Evolutionary conservation across 805 yeast genomes (phyloP), one percentile per base, ranked within the genome.

Genomic region (Yarrowia sp.): DNA sequence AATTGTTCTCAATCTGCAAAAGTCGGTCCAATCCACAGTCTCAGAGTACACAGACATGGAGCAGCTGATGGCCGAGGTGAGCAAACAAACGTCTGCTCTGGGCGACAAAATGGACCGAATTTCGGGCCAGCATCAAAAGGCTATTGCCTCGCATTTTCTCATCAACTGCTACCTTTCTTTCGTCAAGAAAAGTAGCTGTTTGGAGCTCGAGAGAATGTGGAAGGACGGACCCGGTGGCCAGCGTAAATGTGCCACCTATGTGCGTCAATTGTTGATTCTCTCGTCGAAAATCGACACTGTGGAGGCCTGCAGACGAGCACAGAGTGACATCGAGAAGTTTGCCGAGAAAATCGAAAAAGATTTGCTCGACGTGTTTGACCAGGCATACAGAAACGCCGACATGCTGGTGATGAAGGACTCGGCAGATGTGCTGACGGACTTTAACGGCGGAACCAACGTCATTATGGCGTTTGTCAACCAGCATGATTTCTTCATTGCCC

Each of bases 401-500:
- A 82, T 85, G 69, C 78, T 79, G n/a, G 83, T 83, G 63, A 86
- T 95, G 88, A 85, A 83, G 70, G 91, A 87, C 65, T 82, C 76
- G 26, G 90, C 97, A 0, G 84, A 84, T 59, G 83, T 92, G 17
- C 79, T 92, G 58, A 83, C 85, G 62, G 89, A 86, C 67, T 93
- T 86, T 78, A 92, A 93, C 72, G 93, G 91, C 19, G 97, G 97
- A 12, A 81, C 83, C 11, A 86, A 88, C 66, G 93, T 92, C 9
- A 88, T 90, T 9, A 90, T 87, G 72, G 85, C 87, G 56, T 93
- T 90, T 76, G 89, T 92, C 44, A 85, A 85, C 72, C 91, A 89
- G 72, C 90, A 89, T 72, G 88, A 86, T 56, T 82, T 87, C 66
- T 88, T 92, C 74, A 78, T 80, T 64, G 79, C 78, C 38, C 77